Evolutionary conservation across 495 filamentous ascomycete species (phyloP).

Genomic region (Bathelium albidoporum): DNA sequence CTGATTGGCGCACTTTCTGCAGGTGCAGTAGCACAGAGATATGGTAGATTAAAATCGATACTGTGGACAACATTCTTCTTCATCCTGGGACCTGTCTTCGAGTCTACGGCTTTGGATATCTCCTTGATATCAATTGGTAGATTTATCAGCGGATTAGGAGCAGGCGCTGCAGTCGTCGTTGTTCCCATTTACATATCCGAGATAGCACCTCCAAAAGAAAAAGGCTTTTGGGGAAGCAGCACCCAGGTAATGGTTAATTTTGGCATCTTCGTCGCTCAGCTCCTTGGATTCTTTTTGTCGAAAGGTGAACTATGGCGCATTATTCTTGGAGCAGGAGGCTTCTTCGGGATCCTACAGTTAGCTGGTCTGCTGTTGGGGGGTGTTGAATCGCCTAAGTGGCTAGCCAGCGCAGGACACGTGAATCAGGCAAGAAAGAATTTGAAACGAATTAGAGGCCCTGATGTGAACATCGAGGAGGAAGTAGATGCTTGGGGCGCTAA

Average conservation of each 20-base stretch:
- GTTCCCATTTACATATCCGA: slow-evolving; percentile 94
- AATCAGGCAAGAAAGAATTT: slow-evolving; percentile 53
- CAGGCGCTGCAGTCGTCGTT: slow-evolving; percentile 82
- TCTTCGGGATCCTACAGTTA: slow-evolving; percentile 54
- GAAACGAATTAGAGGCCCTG: slow-evolving; percentile 61
- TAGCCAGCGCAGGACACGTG: slow-evolving; percentile 56
- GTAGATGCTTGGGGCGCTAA: slow-evolving; percentile 41
- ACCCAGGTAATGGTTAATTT: slow-evolving; percentile 92
- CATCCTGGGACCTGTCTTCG: slow-evolving; percentile 61
- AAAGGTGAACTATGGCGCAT: slow-evolving; percentile 66
- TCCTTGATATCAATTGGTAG: slow-evolving; percentile 58
- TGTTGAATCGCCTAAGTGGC: slow-evolving; percentile 79
- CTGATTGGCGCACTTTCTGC: slow-evolving; percentile 70
- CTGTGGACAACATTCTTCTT: slow-evolving; percentile 65
- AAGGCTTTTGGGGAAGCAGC: slow-evolving; percentile 80
- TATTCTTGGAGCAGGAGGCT: slow-evolving; percentile 64
- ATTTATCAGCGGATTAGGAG: slow-evolving; percentile 69
- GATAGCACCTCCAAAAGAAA: slow-evolving; percentile 64
- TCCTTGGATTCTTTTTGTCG: slow-evolving; percentile 78
- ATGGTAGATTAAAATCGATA: slow-evolving; percentile 65
- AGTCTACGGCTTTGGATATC: slow-evolving; percentile 61
- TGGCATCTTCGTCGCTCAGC: slow-evolving; percentile 79
- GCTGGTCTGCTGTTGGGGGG: slow-evolving; percentile 55
- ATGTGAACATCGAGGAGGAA: slow-evolving; percentile 64
- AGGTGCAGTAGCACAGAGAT: slow-evolving; percentile 59